These are phyloP conservation scores for Endoconidiophora polonica DNA, from an alignment of 2,329 filamentous ascomycete species.

Conservation along the genomic window DNA sequence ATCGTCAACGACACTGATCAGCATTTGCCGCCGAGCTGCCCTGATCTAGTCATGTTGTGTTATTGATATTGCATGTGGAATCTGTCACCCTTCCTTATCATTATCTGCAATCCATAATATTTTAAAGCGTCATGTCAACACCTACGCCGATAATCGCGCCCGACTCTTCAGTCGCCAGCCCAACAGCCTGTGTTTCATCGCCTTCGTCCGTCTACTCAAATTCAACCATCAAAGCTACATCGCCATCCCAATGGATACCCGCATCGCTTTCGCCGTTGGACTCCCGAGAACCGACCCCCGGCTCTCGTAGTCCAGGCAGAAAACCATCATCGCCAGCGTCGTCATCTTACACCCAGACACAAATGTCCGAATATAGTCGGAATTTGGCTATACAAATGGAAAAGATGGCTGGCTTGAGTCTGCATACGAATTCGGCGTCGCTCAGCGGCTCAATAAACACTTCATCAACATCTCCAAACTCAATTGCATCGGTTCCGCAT, in stretches of 20 bases:
- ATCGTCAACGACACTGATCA: too few species aligned
- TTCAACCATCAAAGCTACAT: conserved; percentile 10
- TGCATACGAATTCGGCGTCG: too few species aligned
- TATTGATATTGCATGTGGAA: too few species aligned
- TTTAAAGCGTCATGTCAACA: conserved; percentile 2
- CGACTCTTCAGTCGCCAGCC: conserved; percentile 1
- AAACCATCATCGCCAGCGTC: background rate
- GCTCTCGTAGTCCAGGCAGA: conserved; percentile 1
- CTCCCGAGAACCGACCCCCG: background rate
- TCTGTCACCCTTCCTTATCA: too few species aligned
- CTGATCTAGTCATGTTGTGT: too few species aligned
- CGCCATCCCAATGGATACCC: background rate
- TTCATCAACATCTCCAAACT: background rate
- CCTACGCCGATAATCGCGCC: conserved; percentile 1
- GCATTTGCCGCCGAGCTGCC: too few species aligned
- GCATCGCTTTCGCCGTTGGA: background rate
- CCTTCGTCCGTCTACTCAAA: conserved; percentile 10
- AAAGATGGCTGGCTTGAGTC: conserved; percentile 2
- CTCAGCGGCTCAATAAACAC: background rate
- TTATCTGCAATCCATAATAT: too few species aligned
- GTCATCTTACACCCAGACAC: background rate
- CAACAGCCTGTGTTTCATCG: conserved; percentile 9
- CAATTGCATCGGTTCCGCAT: background rate
- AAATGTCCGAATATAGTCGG: conserved; percentile 12
- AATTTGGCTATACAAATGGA: conserved; percentile 9